phyloP scores from a whole-genome alignment of 2,329 filamentous ascomycete species.

The Erysiphe neolycopersici region DNA sequence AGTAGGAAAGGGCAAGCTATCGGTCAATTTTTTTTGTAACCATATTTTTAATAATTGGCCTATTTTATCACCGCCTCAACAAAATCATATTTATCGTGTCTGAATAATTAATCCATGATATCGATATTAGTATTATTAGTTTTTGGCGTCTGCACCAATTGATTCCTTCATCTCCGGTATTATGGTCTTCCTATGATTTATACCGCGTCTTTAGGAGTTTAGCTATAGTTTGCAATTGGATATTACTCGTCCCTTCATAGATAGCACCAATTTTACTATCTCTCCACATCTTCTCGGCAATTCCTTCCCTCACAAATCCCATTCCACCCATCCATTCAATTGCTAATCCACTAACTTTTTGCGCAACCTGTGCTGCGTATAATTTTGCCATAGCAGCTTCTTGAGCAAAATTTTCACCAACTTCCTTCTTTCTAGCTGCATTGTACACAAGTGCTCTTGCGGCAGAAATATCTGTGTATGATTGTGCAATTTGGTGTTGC shows the following conservation, averaged over 20 bases:
- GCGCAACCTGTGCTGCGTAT: constrained; percentile 77
- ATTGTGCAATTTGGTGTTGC: constrained; percentile 95
- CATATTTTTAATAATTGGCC: no score
- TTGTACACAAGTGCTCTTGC: constrained; percentile 88
- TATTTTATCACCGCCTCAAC: no score
- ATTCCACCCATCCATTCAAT: constrained; percentile 99
- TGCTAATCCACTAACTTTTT: constrained; percentile 57
- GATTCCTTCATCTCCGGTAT: no score
- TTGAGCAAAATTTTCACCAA: constrained; percentile 77
- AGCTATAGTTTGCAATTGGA: constrained; percentile 44
- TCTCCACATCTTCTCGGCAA: constrained; percentile 92
- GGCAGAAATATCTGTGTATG: constrained; percentile 78
- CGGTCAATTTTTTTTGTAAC: no score
- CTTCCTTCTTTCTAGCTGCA: constrained; percentile 91
- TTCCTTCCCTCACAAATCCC: constrained; percentile 89
- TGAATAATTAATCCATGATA: no score
- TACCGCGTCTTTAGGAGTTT: constrained; percentile 44
- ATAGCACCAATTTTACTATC: constrained; percentile 98
- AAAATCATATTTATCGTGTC: no score
- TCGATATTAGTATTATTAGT: no score
- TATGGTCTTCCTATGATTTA: constrained; percentile 15
- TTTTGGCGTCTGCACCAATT: no score
- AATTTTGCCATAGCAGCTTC: constrained; percentile 98
- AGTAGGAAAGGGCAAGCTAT: no score
- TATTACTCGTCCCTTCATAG: constrained; percentile 74